These are phyloP conservation scores for Trichosporon faecale DNA, from an alignment of 1,284 basidiomycete genomes.

Conservation along the genomic window DNA sequence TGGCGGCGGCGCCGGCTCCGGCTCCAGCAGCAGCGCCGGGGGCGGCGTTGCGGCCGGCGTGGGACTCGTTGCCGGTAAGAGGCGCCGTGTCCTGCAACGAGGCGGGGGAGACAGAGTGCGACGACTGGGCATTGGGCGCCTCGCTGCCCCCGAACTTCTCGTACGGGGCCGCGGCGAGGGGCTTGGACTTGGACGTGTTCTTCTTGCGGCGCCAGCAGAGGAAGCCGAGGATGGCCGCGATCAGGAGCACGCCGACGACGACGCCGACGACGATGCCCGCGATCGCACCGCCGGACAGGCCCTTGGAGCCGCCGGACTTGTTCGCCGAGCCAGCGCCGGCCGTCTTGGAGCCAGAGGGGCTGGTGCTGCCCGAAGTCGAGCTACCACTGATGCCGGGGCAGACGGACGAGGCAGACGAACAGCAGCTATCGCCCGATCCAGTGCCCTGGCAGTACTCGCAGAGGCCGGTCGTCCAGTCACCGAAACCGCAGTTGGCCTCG, in stretches of 20 bases:
- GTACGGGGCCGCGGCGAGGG: conserved; percentile 1
- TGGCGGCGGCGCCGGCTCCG: not conserved
- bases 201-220: conserved; percentile 30
- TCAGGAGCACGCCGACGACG: conserved; percentile 38
- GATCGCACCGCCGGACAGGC: conserved; percentile 39
- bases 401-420: conserved; percentile 26
- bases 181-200: conserved; percentile 11
- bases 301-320: conserved; percentile 13
- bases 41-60: conserved; percentile 7
- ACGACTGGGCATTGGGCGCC: not conserved
- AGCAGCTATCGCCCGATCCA: conserved; percentile 42
- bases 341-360: conserved; percentile 23
- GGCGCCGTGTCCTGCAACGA: not conserved
- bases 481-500: conserved; percentile 55
- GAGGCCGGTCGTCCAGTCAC: conserved; percentile 43
- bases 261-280: conserved; percentile 49
- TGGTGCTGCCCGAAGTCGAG: conserved; percentile 14
- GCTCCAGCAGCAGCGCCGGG: conserved; percentile 7
- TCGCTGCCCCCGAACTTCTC: not conserved
- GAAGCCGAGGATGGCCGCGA: conserved; percentile 36
- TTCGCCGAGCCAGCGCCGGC: conserved; percentile 20
- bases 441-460: conserved; percentile 49
- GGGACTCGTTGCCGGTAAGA: not conserved
- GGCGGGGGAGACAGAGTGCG: not conserved
- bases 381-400: conserved; percentile 36